Evolutionary conservation across 495 filamentous ascomycete genomes (phyloP).

Genomic region (Saxophila tyrrhenica): DNA sequence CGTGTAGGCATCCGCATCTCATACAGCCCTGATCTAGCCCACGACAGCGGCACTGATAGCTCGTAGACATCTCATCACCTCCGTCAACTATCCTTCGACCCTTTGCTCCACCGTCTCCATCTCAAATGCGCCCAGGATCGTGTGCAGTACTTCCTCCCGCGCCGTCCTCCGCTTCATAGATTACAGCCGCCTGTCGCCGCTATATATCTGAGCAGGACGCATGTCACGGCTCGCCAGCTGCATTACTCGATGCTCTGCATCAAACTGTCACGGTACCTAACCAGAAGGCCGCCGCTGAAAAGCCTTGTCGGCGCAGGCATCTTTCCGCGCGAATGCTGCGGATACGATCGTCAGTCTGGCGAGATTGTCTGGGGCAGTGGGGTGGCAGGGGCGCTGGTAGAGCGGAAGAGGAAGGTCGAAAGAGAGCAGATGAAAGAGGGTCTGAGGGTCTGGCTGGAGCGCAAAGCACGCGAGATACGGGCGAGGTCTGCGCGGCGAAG

Average conservation of each 20-base stretch:
- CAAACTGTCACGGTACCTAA: conserved; percentile 16
- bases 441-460: conserved; percentile 20
- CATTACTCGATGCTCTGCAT: conserved; percentile 19
- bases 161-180: conserved; percentile 13
- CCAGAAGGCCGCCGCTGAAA: conserved; percentile 15
- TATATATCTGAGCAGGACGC: conserved; percentile 21
- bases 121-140: conserved; percentile 9
- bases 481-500: conserved; percentile 13
- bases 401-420: conserved; percentile 20
- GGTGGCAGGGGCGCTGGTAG: conserved; percentile 17
- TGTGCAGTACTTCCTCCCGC: conserved; percentile 12
- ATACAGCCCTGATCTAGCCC: neutral
- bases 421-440: conserved; percentile 20
- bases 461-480: conserved; percentile 16
- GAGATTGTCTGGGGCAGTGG: conserved; percentile 16
- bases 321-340: conserved; percentile 21
- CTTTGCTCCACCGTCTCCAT: conserved; percentile 18
- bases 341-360: conserved; percentile 17
- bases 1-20: conserved; percentile 6
- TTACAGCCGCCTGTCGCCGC: conserved; percentile 16
- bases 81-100: conserved; percentile 17
- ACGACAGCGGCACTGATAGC: neutral
- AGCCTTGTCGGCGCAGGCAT: conserved; percentile 17
- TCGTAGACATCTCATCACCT: conserved; percentile 17
- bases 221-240: conserved; percentile 18